These are phyloP conservation scores for Orbilia javanica DNA, from an alignment of 2,329 filamentous ascomycete species.

Conservation along the genomic window DNA sequence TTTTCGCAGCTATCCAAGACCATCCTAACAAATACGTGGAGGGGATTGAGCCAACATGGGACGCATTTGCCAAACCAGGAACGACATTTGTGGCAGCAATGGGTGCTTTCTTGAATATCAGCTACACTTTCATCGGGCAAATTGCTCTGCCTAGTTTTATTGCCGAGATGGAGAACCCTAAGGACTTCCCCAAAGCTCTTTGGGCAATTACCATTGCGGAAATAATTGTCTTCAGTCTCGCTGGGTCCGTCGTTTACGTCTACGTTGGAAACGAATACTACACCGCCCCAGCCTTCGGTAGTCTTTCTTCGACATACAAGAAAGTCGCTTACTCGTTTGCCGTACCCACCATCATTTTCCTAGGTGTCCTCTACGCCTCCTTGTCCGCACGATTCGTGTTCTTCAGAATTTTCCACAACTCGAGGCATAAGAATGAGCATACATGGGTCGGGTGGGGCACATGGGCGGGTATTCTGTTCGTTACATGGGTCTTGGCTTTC, in stretches of 20 bases:
- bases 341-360: slow-evolving; percentile 92
- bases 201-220: slow-evolving; percentile 92
- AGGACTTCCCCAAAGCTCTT: slow-evolving; percentile 91
- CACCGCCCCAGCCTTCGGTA: slow-evolving; percentile 87
- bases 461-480: slow-evolving; percentile 81
- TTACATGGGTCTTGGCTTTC: slow-evolving; percentile 87
- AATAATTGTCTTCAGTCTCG: slow-evolving; percentile 84
- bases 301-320: slow-evolving; percentile 74
- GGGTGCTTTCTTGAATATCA: slow-evolving; percentile 93
- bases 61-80: slow-evolving; percentile 75
- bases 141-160: slow-evolving; percentile 96
- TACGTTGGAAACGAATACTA: slow-evolving; percentile 92
- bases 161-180: slow-evolving; percentile 84
- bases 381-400: slow-evolving; percentile 92
- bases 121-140: slow-evolving; percentile 95
- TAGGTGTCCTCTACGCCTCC: slow-evolving; percentile 90
- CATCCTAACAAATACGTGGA: slow-evolving; percentile 78
- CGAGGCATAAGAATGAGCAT: slow-evolving; percentile 82
- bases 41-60: slow-evolving; percentile 74
- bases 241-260: slow-evolving; percentile 84
- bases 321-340: slow-evolving; percentile 94
- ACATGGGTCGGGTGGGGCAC: slow-evolving; percentile 83
- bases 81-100: slow-evolving; percentile 86
- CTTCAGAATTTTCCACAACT: slow-evolving; percentile 85
- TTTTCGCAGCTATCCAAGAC: slow-evolving; percentile 81